Conservation (phyloP, 176 grass and related monocot species). For the Phragmites australis region DNA sequence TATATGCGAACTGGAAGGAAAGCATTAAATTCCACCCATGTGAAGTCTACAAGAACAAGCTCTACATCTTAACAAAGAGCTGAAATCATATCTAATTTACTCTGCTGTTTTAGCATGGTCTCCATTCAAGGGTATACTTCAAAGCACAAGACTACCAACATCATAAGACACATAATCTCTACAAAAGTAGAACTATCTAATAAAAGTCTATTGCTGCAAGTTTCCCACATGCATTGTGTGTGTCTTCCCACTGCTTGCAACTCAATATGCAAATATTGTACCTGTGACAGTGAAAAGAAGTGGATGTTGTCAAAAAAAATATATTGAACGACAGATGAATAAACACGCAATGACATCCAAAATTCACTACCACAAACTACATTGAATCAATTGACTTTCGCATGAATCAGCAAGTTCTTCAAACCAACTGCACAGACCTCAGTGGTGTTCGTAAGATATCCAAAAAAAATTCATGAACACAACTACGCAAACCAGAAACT, state of each 20-base stretch:
- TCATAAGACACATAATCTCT: not conserved
- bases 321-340: not conserved
- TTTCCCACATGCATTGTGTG: constrained; percentile 87
- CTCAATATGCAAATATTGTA: constrained; percentile 91
- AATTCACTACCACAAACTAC: not conserved
- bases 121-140: not conserved
- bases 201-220: constrained; percentile 16
- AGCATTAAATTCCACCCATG: not conserved
- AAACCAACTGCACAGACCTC: not conserved
- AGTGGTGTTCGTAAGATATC: not conserved
- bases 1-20: constrained; percentile 20
- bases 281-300: constrained; percentile 44
- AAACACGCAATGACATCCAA: not conserved
- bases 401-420: not conserved
- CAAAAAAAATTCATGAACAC: not conserved
- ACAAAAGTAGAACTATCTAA: not conserved
- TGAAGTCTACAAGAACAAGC: constrained; percentile 9
- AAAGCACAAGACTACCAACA: not conserved
- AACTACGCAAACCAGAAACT: not conserved
- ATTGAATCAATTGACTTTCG: not conserved
- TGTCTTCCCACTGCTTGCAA: constrained; percentile 91
- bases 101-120: not conserved
- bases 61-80: constrained; percentile 12
- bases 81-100: not conserved
- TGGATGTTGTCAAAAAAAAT: not conserved